These are phyloP conservation scores for Trichoderma gamsii DNA, from an alignment of 495 filamentous ascomycete species.

Conservation along the genomic window DNA sequence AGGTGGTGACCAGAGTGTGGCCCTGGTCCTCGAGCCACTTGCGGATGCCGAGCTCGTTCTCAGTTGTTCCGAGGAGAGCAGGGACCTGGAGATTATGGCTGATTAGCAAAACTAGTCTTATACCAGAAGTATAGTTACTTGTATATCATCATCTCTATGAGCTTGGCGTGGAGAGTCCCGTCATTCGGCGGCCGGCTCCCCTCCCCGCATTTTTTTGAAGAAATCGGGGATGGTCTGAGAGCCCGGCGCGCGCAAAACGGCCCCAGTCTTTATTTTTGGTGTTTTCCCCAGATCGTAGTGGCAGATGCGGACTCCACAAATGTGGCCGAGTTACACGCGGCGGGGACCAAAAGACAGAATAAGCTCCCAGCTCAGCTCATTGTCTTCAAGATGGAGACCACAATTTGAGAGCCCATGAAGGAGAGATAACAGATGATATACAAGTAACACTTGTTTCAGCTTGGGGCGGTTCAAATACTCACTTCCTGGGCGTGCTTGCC, in stretches of 20 bases:
- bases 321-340: not conserved
- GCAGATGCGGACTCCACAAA: not conserved
- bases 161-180: not conserved
- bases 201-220: not conserved
- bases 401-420: no score
- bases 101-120: not conserved
- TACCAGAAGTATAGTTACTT: not conserved
- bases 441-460: not conserved
- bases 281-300: not conserved
- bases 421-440: no score
- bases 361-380: no score
- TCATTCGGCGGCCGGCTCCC: no score
- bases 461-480: slow-evolving; percentile 20
- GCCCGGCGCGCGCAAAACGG: not conserved
- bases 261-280: slow-evolving; percentile 10
- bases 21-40: slow-evolving; percentile 95
- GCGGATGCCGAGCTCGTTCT: slow-evolving; percentile 94
- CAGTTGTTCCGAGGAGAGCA: slow-evolving; percentile 82
- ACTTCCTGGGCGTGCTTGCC: slow-evolving; percentile 47
- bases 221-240: not conserved
- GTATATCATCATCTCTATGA: not conserved
- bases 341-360: no score
- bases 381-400: no score
- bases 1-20: slow-evolving; percentile 93
- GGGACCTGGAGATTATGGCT: slow-evolving; percentile 54